Evolutionary conservation across 140 eudicot genomes (phyloP).

Genomic region (Flaveria floridana): DNA sequence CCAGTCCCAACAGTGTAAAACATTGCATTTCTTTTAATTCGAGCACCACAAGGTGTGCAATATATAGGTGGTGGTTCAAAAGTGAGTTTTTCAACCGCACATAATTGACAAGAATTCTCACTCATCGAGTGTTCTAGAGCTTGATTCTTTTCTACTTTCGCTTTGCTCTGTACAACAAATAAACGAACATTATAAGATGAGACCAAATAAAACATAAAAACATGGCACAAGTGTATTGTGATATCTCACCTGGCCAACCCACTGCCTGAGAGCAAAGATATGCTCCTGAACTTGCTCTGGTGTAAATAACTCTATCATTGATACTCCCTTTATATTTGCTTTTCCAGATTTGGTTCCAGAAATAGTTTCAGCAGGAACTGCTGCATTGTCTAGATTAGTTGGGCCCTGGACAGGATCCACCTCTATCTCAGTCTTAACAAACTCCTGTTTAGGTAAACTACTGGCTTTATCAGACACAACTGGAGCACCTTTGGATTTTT

Average conservation of each 20-base stretch:
- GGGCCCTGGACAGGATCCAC: slow-evolving; percentile 35
- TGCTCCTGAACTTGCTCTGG: slow-evolving; percentile 94
- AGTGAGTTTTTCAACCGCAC: slow-evolving; percentile 93
- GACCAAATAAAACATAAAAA: slow-evolving; percentile 3
- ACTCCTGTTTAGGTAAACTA: slow-evolving; percentile 47
- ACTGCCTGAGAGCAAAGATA: slow-evolving; percentile 81
- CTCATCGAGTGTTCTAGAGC: slow-evolving; percentile 88
- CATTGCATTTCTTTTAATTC: slow-evolving; percentile 89
- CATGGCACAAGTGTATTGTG: background rate
- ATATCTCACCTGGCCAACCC: slow-evolving; percentile 94
- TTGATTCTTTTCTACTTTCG: slow-evolving; percentile 93
- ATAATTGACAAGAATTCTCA: slow-evolving; percentile 95
- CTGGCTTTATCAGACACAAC: slow-evolving; percentile 33
- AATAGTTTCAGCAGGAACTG: slow-evolving; percentile 51
- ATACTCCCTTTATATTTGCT: slow-evolving; percentile 87
- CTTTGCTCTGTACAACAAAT: slow-evolving; percentile 66
- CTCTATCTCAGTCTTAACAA: slow-evolving; percentile 60
- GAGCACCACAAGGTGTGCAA: slow-evolving; percentile 90
- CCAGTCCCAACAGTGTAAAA: slow-evolving; percentile 84
- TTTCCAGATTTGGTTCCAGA: slow-evolving; percentile 78
- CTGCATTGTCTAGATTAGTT: slow-evolving; percentile 43
- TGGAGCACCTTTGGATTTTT: slow-evolving; percentile 38
- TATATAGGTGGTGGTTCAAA: slow-evolving; percentile 98
- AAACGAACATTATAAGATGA: slow-evolving; percentile 5
- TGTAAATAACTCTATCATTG: slow-evolving; percentile 85